Base-by-base conservation (phyloP, 1,139 yeast species). In the Insectozyma bohioensis region DNA sequence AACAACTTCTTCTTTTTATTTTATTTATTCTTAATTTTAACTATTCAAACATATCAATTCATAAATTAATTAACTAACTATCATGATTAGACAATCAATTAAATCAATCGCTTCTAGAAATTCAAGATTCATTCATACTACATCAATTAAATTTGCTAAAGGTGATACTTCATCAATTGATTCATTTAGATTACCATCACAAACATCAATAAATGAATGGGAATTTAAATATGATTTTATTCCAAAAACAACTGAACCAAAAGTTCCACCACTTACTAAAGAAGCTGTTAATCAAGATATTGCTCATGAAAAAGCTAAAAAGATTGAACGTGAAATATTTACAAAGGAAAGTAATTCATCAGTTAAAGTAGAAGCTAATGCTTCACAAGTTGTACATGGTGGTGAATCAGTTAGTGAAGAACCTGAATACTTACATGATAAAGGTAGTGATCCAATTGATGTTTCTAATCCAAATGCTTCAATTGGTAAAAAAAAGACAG, bases 191-290 rank as follows among this genome's bases (percentile, higher is more conserved):
- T 58, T 69, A 33, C 75, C 75, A 12, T 66, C 73, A 3, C 75
- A 69, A 42, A 64, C 74, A 2, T 68, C 74, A 21, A 64, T 69
- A 48, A 61, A 60, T 47, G 70, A 74, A 52, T 61, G 70, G 67
- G 75, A 66, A 45, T 75, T 73, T 57, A 73, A 70, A 47, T 74
- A 75, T 48, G 75, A 69, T 48, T 69, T 64, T 41, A 60, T 67
- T 34, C 75, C 75, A 15, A 66, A 63, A 43, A 60, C 59, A 11
- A 35, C 62, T 8, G 67, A 67, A 33, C 72, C 77, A 13, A 70
- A 73, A 50, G 66, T 74, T 15, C 80, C 80, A 6, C 75, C 80
- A 4, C 57, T 74, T 34, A 67, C 74, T 32, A 58, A 63, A 15
- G 73, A 72, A 42, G 80, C 80, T 2, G 69, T 74, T 24, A 58